A percentile compares a stretch with the other conserved stretches of the same genome.
These are phyloP conservation scores for Eremochloa ophiuroides DNA, from an alignment of 176 grass and related monocot genomes.

Conservation along the genomic window DNA sequence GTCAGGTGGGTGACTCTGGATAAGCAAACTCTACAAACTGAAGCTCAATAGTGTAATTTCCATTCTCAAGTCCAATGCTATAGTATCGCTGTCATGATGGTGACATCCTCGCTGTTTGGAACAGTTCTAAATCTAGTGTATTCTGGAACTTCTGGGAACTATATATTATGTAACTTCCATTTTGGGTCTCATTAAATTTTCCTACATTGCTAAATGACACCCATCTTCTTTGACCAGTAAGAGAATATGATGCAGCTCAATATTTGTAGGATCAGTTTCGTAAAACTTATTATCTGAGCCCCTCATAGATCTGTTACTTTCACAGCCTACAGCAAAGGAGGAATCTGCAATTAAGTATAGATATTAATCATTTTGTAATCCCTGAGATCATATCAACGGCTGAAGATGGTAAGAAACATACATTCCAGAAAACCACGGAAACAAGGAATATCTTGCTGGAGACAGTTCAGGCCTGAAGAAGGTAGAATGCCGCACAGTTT, in stretches of 20 bases:
- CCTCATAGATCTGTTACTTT: constrained; percentile 41
- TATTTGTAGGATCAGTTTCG: not conserved
- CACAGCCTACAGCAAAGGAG: constrained; percentile 71
- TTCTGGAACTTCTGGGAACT: constrained; percentile 1
- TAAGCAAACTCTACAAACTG: constrained; percentile 23
- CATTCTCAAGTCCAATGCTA: constrained; percentile 8
- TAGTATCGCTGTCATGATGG: not conserved
- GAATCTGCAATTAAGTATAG: constrained; percentile 40
- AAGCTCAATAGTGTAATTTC: constrained; percentile 12
- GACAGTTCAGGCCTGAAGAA: constrained; percentile 65
- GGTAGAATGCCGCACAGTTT: constrained; percentile 27
- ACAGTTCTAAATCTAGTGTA: constrained; percentile 5
- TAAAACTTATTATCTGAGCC: constrained; percentile 51
- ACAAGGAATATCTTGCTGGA: constrained; percentile 74
- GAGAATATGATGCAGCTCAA: constrained; percentile 5
- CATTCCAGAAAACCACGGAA: constrained; percentile 55
- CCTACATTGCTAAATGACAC: constrained; percentile 1
- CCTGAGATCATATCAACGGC: not conserved
- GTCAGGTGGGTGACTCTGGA: constrained; percentile 34
- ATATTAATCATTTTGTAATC: not conserved
- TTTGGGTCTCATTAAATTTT: not conserved
- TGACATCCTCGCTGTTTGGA: constrained; percentile 17
- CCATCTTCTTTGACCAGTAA: constrained; percentile 15
- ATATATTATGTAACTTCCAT: constrained; percentile 2
- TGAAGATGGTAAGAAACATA: constrained; percentile 8